phyloP scores from a whole-genome alignment of 2,329 filamentous ascomycete genomes.

The Aaosphaeria arxii region DNA sequence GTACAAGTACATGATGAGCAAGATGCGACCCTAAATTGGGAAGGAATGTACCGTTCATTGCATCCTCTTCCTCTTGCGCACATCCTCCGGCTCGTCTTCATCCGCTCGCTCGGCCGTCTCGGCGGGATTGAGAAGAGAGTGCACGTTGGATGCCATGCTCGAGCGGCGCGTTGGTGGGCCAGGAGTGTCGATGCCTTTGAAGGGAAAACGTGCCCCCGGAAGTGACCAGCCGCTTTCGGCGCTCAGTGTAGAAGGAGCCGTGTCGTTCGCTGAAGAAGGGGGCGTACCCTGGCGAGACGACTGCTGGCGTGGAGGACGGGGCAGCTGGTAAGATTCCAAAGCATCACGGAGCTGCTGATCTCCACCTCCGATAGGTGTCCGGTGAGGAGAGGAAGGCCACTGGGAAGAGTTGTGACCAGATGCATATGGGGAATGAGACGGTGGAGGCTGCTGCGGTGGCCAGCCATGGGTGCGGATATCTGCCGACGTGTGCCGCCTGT shows the following conservation, averaged over 20 bases:
- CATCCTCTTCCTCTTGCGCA: slow-evolving; percentile 58
- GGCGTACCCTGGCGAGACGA: slow-evolving; percentile 54
- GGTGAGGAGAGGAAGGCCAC: slow-evolving; percentile 67
- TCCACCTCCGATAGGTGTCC: slow-evolving; percentile 41
- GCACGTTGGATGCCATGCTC: slow-evolving; percentile 70
- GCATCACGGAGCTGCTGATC: slow-evolving; percentile 72
- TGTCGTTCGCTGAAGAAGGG: slow-evolving; percentile 45
- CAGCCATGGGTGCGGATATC: slow-evolving; percentile 75
- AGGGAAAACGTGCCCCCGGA: slow-evolving; percentile 49
- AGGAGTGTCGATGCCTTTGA: slow-evolving; percentile 50
- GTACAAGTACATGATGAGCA: slow-evolving; percentile 2
- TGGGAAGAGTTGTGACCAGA: slow-evolving; percentile 61
- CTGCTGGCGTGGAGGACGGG: slow-evolving; percentile 49
- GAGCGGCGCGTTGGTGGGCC: slow-evolving; percentile 64
- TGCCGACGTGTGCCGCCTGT: slow-evolving; percentile 86
- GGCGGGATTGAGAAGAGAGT: slow-evolving; percentile 65
- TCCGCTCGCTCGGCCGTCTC: slow-evolving; percentile 65
- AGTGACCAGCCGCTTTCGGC: slow-evolving; percentile 57
- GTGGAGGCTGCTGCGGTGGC: slow-evolving; percentile 56
- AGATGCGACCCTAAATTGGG: background rate
- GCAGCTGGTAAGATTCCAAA: slow-evolving; percentile 66
- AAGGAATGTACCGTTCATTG: background rate
- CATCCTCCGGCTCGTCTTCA: slow-evolving; percentile 60
- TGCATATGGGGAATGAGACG: slow-evolving; percentile 62
- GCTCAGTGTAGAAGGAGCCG: slow-evolving; percentile 48